A percentile compares a stretch with the other conserved stretches of the same genome.
phyloP scores from a whole-genome alignment of 306 rosid species.

The Cicer arietinum region DNA sequence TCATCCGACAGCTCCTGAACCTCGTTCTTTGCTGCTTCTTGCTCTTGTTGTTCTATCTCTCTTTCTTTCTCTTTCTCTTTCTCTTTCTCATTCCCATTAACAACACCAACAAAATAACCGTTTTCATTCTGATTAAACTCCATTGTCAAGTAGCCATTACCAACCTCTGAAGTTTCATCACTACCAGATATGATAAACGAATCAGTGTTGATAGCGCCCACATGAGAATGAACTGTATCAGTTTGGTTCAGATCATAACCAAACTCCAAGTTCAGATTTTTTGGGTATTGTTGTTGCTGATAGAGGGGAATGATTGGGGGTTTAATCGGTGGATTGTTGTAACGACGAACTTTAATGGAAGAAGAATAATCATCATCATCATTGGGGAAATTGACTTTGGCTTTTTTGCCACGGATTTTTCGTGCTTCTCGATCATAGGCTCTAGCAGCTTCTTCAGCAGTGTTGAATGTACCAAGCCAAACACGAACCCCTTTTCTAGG shows the following conservation, averaged over 20 bases:
- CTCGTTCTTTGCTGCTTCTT: conserved; percentile 41
- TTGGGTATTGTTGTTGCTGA: conserved; percentile 35
- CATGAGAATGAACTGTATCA: conserved; percentile 38
- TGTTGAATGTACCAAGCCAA: conserved; percentile 93
- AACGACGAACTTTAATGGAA: conserved; percentile 39
- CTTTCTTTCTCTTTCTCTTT: conserved; percentile 33
- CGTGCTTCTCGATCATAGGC: conserved; percentile 94
- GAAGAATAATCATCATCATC: conserved; percentile 53
- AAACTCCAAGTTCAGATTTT: conserved; percentile 53
- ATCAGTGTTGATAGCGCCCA: conserved; percentile 34
- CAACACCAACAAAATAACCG: neutral
- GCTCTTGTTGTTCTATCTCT: conserved; percentile 14
- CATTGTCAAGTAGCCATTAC: conserved; percentile 41
- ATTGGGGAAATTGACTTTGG: conserved; percentile 89
- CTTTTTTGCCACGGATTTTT: conserved; percentile 86
- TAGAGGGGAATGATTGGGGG: conserved; percentile 35
- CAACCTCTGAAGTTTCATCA: conserved; percentile 54
- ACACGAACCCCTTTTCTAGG: conserved; percentile 94
- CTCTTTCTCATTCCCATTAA: conserved; percentile 15
- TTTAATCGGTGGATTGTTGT: conserved; percentile 4
- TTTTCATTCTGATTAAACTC: conserved; percentile 33
- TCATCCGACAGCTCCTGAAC: conserved; percentile 80
- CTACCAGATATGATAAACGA: conserved; percentile 39
- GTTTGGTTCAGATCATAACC: conserved; percentile 65
- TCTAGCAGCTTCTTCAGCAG: conserved; percentile 94